Percentiles rank a stretch among this genome's conserved stretches.
Evolutionary conservation across 208 protist species (phyloP).

Genomic region (Crithidia expoeki): DNA sequence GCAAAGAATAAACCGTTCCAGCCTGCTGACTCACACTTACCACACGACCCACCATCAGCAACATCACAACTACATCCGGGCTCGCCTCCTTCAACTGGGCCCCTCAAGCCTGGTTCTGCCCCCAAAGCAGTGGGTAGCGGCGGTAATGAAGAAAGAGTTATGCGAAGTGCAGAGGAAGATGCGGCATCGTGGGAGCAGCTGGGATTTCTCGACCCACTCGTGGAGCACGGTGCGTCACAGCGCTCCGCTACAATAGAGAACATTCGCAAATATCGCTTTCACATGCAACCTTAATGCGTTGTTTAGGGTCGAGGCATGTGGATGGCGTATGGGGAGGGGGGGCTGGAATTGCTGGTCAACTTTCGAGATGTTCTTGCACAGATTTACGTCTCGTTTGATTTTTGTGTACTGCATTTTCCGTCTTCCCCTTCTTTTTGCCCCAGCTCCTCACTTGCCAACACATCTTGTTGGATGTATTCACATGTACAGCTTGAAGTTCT

Average conservation of each 20-base stretch:
- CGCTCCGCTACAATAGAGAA: background rate
- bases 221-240: slow-evolving; percentile 14
- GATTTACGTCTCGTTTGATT: too few relatives aligned
- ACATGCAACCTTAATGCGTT: background rate
- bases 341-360: background rate
- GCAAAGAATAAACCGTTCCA: background rate
- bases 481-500: background rate
- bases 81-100: too few relatives aligned
- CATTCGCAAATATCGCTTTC: slow-evolving; percentile 26
- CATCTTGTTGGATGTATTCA: background rate
- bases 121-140: background rate
- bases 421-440: background rate
- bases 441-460: background rate
- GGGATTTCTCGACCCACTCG: slow-evolving; percentile 28
- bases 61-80: background rate
- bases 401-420: background rate
- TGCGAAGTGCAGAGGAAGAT: background rate
- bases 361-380: too few relatives aligned
- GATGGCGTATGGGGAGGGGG: background rate
- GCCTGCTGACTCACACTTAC: background rate
- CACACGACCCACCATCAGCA: background rate
- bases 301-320: too few relatives aligned
- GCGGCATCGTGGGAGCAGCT: background rate
- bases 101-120: too few relatives aligned
- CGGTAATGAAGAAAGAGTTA: background rate